Conservation (phyloP, 2,329 filamentous ascomycete species). For the Colletotrichum sp. region DNA sequence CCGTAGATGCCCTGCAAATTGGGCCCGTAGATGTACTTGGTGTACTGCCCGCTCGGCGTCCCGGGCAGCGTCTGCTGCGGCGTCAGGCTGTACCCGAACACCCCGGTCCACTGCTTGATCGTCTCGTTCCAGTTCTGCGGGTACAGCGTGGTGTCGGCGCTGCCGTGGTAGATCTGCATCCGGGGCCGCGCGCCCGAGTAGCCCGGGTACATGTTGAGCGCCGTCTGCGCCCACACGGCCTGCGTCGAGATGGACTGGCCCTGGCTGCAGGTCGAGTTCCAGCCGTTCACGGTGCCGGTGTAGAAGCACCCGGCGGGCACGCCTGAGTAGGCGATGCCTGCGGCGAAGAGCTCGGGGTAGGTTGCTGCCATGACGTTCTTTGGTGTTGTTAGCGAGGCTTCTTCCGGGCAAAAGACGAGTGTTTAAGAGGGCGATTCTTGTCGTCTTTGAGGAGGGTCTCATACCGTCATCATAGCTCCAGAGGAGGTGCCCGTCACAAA, state of each 20-base stretch:
- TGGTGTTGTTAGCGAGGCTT: neutral
- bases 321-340: conserved; percentile 47
- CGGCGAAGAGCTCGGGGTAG: conserved; percentile 53
- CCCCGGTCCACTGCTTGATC: conserved; percentile 59
- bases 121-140: conserved; percentile 62
- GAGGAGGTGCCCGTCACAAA: conserved; percentile 57
- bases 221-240: conserved; percentile 53
- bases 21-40: conserved; percentile 35
- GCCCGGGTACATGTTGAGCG: conserved; percentile 50
- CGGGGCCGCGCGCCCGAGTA: conserved; percentile 55
- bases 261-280: conserved; percentile 57
- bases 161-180: conserved; percentile 65
- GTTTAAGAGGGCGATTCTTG: fast-evolving
- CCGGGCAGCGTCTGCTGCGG: conserved; percentile 29
- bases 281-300: conserved; percentile 44
- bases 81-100: conserved; percentile 44
- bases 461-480: conserved; percentile 55
- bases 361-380: conserved; percentile 49
- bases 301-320: conserved; percentile 49
- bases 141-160: conserved; percentile 51
- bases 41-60: conserved; percentile 32
- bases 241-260: conserved; percentile 47
- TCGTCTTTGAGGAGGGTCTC: neutral
- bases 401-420: neutral
- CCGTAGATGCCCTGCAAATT: conserved; percentile 37